Evolutionary conservation across 225 moss, liverwort and hornwort species (phyloP).

Genomic region (Bryoerythrophyllum caledonicum): DNA sequence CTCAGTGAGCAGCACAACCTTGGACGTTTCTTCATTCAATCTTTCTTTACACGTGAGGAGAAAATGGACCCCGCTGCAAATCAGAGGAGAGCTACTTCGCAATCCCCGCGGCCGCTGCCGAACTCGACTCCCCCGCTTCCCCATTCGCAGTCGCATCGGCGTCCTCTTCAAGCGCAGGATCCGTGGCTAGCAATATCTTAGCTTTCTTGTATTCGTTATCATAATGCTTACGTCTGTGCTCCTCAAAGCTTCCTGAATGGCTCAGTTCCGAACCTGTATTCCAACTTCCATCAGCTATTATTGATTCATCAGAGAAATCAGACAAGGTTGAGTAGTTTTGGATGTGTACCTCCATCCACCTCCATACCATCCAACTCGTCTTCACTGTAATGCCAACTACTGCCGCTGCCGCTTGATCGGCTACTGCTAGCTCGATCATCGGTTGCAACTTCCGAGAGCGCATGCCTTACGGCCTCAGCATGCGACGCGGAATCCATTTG

Average conservation of each 20-base stretch:
- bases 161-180: constrained; percentile 57
- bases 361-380: constrained; percentile 81
- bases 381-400: constrained; percentile 76
- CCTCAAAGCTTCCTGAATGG: constrained; percentile 79
- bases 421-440: constrained; percentile 68
- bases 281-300: not conserved
- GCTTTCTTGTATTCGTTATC: constrained; percentile 91
- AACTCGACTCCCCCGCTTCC: constrained; percentile 32
- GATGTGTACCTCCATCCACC: constrained; percentile 54
- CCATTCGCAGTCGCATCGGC: constrained; percentile 27
- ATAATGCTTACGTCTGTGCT: constrained; percentile 91
- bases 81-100: constrained; percentile 30
- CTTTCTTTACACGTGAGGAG: constrained; percentile 17
- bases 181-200: constrained; percentile 50
- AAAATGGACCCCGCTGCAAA: constrained; percentile 18
- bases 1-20: constrained; percentile 36
- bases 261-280: constrained; percentile 55
- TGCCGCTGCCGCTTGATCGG: constrained; percentile 44
- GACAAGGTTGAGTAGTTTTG: not conserved
- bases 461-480: constrained; percentile 84
- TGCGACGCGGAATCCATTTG: constrained; percentile 75
- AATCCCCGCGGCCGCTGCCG: constrained; percentile 26
- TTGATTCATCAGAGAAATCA: not conserved
- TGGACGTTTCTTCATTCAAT: constrained; percentile 19
- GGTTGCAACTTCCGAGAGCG: constrained; percentile 77